Evolutionary conservation across 2,329 filamentous ascomycete species (phyloP), one percentile per base, ranked within the genome.

Genomic region (Epichloe glyceriae): DNA sequence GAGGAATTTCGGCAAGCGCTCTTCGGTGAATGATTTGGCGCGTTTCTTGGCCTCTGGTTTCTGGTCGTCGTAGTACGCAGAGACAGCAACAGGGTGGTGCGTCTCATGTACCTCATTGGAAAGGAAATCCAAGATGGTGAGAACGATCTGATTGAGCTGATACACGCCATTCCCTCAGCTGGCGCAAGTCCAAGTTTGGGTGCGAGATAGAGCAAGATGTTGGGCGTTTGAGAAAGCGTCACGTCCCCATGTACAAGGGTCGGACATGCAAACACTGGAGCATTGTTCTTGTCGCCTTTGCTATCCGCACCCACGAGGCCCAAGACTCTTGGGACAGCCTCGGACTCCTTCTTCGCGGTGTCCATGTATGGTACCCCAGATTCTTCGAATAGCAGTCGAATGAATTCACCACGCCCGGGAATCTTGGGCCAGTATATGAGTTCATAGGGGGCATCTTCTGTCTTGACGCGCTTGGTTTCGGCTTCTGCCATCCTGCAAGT

Each of bases 351-450:
- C 46, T 61, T 61, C 45, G 63, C 54, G 33, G 52, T 70, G 67
- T 90, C 85, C 22, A 66, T 78, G 70, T 88, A 90, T 4, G 74
- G 63, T 1, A 77, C 77, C 17, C 75, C 75, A 19, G 79, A 73
- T 49, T 85, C 84, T 67, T 90, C 86, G 56, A 91, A 79, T 15
- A 75, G 74, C 11, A 91, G 76, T 20, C 86, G 85, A 61, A 89
- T 69, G 63, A 80, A 79, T 62, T 91, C 86, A 54, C 81, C 86
- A 46, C 86, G 83, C 40, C 86, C 86, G 35, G 86, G 86, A 26
- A 88, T 69, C 17, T 65, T 66, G 17, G 83, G 83, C 78, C 83
- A 86, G 74, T 89, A 89, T 61, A 86, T 71, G 52, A 86, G 75
- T 56, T 82, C 72, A 62, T 84, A 86, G 0, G 73, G 68, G 50